These are phyloP conservation scores for Somion occarium DNA, from an alignment of 1,284 basidiomycete species.

Conservation along the genomic window DNA sequence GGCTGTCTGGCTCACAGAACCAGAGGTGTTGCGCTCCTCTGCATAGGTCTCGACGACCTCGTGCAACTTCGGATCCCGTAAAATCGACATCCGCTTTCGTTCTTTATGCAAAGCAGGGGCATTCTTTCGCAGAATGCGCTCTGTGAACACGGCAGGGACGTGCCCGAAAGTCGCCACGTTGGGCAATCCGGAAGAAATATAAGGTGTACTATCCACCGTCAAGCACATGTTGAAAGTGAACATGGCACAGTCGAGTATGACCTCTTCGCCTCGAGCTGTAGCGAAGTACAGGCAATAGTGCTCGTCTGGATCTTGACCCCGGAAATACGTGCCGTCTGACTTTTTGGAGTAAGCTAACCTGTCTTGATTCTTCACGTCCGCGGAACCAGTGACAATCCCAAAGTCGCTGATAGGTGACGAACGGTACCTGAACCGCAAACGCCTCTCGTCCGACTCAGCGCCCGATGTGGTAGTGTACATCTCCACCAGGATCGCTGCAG, in stretches of 20 bases:
- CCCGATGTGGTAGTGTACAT: slow-evolving; percentile 8
- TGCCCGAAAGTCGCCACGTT: background rate
- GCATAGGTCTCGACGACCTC: slow-evolving; percentile 11
- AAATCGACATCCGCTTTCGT: slow-evolving; percentile 29
- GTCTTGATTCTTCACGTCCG: background rate
- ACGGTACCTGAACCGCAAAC: background rate
- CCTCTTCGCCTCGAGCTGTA: slow-evolving; percentile 5
- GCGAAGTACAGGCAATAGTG: slow-evolving; percentile 11
- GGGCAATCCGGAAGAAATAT: background rate
- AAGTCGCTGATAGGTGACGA: slow-evolving; percentile 9
- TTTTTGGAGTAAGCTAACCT: slow-evolving; percentile 11
- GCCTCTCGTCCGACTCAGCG: background rate
- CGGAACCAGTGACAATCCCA: slow-evolving; percentile 7
- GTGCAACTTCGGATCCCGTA: slow-evolving; percentile 28
- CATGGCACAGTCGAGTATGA: slow-evolving; percentile 6
- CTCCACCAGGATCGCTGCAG: slow-evolving; percentile 1
- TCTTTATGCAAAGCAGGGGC: slow-evolving; percentile 23
- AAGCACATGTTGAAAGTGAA: slow-evolving; percentile 15
- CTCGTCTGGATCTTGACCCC: slow-evolving; percentile 10
- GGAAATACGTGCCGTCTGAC: slow-evolving; percentile 18
- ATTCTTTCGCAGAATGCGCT: slow-evolving; percentile 12
- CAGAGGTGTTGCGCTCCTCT: background rate
- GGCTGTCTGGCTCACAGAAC: background rate
- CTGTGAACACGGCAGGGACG: background rate
- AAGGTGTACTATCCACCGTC: slow-evolving; percentile 18